Conservation (phyloP, 148 eudicot species). For the Amaranthus palmeri region DNA sequence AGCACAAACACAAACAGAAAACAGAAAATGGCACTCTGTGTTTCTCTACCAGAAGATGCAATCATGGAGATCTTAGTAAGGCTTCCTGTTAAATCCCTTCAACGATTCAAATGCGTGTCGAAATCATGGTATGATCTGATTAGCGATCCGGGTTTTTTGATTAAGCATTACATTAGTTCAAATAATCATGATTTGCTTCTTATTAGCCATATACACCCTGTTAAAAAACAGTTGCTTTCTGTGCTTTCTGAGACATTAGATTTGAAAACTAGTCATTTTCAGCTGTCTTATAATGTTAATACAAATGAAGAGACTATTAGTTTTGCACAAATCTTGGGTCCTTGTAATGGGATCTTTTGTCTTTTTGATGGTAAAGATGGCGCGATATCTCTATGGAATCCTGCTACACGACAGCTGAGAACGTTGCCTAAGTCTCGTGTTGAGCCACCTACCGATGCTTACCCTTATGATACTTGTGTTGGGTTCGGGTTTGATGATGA, state of each 20-base stretch:
- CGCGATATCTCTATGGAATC: constrained; percentile 26
- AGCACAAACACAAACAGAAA: neutral
- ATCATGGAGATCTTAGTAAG: constrained; percentile 24
- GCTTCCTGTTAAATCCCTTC: constrained; percentile 30
- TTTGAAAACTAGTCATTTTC: constrained; percentile 8
- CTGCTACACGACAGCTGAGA: constrained; percentile 18
- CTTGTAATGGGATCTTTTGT: constrained; percentile 33
- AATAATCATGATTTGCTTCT: constrained; percentile 24
- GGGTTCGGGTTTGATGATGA: constrained; percentile 26
- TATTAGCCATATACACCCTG: constrained; percentile 21
- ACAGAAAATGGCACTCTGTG: constrained; percentile 8
- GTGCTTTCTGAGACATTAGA: constrained; percentile 6
- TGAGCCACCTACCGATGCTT: constrained; percentile 17
- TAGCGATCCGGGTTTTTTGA: constrained; percentile 17
- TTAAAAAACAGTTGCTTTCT: constrained; percentile 22
- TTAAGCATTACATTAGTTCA: constrained; percentile 14
- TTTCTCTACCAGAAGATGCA: constrained; percentile 21
- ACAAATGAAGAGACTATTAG: constrained; percentile 8
- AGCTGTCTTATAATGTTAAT: constrained; percentile 1
- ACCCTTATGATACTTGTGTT: constrained; percentile 21
- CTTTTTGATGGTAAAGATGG: constrained; percentile 25
- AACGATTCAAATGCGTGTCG: constrained; percentile 22
- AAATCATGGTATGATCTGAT: constrained; percentile 27
- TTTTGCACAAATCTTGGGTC: constrained; percentile 20
- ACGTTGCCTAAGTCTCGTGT: constrained; percentile 16